Base-by-base conservation (phyloP, 768 basidiomycete genomes). In the Tulasnella calospora region DNA sequence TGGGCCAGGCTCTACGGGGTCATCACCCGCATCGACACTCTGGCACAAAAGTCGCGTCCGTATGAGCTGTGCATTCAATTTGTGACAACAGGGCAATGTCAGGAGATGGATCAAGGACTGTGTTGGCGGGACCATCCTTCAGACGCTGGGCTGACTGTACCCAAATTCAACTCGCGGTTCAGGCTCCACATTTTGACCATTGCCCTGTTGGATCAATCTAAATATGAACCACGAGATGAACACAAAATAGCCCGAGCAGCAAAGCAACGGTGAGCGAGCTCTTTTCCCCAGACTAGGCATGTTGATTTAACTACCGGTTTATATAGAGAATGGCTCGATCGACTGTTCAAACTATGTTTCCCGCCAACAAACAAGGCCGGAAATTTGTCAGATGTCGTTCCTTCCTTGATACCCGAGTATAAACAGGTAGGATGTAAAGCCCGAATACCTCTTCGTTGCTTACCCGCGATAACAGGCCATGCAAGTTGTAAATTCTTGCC, bases 251-350 rank as follows among this genome's bases (percentile, higher is more conserved):
- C 9, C 6, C 47, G 55, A 23, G 44, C 30, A 35, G 41, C n/a
- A n/a, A 76, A 38, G 35, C 46, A 57, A 67, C n/a, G 55, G 44
- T 55, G 15, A 15, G 74, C 15, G 19, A 27, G n/a, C 13, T 2
- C n/a, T 35, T n/a, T n/a, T n/a, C n/a, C n/a, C n/a, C n/a, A n/a
- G 47, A 35, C 19, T 30, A 13, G 6, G 41, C 9, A 17, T 76
- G 27, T 35, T 57, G 30, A 38, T 41, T 40, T 23, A n/a, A 2
- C 1, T 38, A 69, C n/a, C n/a, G n/a, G n/a, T n/a, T n/a, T n/a
- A n/a, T n/a, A n/a, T n/a, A 69, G 75, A 13, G 15, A 17, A 33
- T 76, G 75, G 75, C 35, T 76, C 17, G 40, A 27, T 7, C 75
- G 75, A 5, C 10, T 76, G 33, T 76, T 76, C 30, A 46, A 40